A percentile compares a stretch with the other conserved stretches of the same genome.
phyloP scores from a whole-genome alignment of 495 filamentous ascomycete species.

The Lepraria neglecta region DNA sequence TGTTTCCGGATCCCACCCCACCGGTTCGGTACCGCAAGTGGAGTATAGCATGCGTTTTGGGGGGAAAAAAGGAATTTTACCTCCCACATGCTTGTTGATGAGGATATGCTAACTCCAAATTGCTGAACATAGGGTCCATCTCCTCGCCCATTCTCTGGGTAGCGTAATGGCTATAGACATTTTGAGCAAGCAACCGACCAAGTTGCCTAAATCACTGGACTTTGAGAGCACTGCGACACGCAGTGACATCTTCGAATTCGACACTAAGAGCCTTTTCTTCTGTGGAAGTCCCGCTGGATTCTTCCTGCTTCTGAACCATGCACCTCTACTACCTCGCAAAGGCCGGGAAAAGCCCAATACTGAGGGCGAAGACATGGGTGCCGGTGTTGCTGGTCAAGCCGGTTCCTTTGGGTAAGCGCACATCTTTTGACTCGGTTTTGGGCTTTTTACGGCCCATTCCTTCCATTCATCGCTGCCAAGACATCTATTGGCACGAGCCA shows the following conservation, averaged over 20 bases:
- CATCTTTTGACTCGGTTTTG: too few species aligned
- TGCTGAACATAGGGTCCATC: conserved; percentile 54
- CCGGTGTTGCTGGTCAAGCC: conserved; percentile 63
- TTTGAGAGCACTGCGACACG: conserved; percentile 44
- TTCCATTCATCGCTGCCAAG: too few species aligned
- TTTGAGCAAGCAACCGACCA: conserved; percentile 77
- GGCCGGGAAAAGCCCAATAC: conserved; percentile 68
- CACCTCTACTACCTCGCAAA: conserved; percentile 68
- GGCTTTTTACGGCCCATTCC: too few species aligned
- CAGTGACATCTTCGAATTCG: conserved; percentile 73
- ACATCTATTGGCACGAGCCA: too few species aligned
- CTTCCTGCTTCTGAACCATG: conserved; percentile 84
- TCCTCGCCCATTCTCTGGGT: conserved; percentile 89
- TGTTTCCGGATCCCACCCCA: too few species aligned
- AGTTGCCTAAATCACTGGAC: conserved; percentile 48
- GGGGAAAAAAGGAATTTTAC: too few species aligned
- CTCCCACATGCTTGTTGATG: too few species aligned
- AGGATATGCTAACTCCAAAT: too few species aligned
- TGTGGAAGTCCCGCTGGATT: conserved; percentile 91
- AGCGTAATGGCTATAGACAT: conserved; percentile 92
- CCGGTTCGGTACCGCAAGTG: too few species aligned
- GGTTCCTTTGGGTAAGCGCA: conserved; percentile 34
- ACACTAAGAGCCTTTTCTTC: conserved; percentile 82
- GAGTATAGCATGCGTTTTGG: too few species aligned
- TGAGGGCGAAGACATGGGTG: conserved; percentile 56